phyloP scores from a whole-genome alignment of 208 protist genomes.

The Entamoeba moshkovskii region DNA sequence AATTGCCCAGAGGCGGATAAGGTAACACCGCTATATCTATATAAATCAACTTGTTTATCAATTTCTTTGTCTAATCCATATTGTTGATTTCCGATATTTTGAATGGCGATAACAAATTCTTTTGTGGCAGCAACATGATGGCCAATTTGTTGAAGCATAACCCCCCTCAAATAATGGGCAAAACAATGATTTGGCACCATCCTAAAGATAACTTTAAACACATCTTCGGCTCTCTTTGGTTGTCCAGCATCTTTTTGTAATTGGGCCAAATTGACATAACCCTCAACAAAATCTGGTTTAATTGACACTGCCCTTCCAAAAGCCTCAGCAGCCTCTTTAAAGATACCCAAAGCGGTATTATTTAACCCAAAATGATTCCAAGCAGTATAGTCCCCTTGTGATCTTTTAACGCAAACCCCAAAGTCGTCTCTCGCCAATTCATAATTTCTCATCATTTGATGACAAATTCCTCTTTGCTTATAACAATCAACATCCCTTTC shows the following conservation, averaged over 20 bases:
- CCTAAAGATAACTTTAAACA: conserved; percentile 25
- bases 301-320: conserved; percentile 30
- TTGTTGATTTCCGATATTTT: conserved; percentile 7
- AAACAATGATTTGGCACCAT: conserved; percentile 33
- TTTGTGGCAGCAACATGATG: conserved; percentile 29
- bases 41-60: conserved; percentile 23
- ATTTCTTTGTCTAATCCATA: too few relatives aligned
- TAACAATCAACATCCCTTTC: conserved; percentile 24
- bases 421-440: conserved; percentile 33
- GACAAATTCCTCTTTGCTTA: conserved; percentile 36
- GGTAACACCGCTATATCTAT: conserved; percentile 27
- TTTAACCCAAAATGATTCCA: conserved; percentile 45
- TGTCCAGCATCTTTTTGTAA: conserved; percentile 35
- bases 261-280: conserved; percentile 35
- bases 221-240: conserved; percentile 11
- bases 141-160: conserved; percentile 28
- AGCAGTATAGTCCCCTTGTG: conserved; percentile 28
- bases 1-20: conserved; percentile 23
- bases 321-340: conserved; percentile 23
- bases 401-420: conserved; percentile 6
- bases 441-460: conserved; percentile 41
- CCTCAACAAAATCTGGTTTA: conserved; percentile 35
- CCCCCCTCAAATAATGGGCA: conserved; percentile 35
- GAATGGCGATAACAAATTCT: conserved; percentile 29
- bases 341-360: conserved; percentile 30